These are phyloP conservation scores for Candida michaelii DNA, from an alignment of 805 yeast genomes.

Conservation along the genomic window DNA sequence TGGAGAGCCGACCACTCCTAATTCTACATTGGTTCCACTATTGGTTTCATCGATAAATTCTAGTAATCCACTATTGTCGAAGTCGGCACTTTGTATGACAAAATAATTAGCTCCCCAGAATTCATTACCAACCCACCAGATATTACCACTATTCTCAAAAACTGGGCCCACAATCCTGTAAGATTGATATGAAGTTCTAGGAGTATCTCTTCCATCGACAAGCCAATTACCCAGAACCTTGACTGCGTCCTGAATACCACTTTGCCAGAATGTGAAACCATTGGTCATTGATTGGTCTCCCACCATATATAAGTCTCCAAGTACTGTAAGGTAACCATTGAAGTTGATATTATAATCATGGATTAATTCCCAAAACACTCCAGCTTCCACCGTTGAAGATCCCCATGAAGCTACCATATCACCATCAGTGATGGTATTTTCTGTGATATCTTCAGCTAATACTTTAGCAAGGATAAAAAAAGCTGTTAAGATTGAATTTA, in stretches of 20 bases:
- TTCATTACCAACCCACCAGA: conserved; percentile 20
- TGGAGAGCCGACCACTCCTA: conserved; percentile 14
- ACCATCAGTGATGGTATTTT: background rate
- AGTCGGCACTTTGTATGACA: conserved; percentile 11
- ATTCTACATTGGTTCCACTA: conserved; percentile 9
- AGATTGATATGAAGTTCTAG: background rate
- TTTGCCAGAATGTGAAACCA: background rate
- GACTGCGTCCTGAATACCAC: background rate
- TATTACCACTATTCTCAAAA: conserved; percentile 22
- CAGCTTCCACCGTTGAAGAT: background rate
- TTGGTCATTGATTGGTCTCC: background rate
- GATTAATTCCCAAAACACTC: conserved; percentile 1
- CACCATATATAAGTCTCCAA: conserved; percentile 3
- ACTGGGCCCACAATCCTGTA: background rate
- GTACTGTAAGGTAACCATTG: background rate
- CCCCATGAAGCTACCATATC: background rate
- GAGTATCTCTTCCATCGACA: conserved; percentile 1
- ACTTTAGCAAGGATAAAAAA: background rate
- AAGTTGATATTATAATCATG: background rate
- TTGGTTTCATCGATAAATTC: conserved; percentile 13
- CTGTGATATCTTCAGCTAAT: background rate
- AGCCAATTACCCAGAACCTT: background rate
- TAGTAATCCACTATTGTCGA: conserved; percentile 17
- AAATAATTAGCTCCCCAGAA: conserved; percentile 12
- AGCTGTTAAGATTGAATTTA: too few species aligned